Evolutionary conservation across 108 stramenopile genomes (phyloP).

Genomic region (Cyclotella baltica): DNA sequence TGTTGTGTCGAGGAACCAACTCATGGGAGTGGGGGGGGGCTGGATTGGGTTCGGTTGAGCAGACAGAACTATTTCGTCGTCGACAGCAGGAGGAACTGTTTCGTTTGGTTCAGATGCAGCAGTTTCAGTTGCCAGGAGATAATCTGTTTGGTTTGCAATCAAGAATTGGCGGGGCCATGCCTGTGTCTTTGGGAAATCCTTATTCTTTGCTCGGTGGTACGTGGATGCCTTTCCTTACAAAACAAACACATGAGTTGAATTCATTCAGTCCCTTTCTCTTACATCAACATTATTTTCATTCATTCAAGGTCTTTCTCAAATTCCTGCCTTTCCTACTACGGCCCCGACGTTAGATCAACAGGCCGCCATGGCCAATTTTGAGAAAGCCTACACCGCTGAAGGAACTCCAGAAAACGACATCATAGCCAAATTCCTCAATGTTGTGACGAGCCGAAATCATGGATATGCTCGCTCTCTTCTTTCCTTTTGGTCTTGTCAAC

Average conservation of each 20-base stretch:
- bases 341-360: background rate
- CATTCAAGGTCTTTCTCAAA: background rate
- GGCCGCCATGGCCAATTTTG: background rate
- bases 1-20: background rate
- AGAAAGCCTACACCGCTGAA: constrained; percentile 5
- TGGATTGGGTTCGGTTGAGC: background rate
- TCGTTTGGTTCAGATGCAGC: constrained; percentile 17
- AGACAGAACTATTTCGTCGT: background rate
- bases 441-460: constrained; percentile 10
- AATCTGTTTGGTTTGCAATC: background rate
- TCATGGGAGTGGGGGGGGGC: background rate
- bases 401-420: constrained; percentile 1
- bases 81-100: constrained; percentile 7
- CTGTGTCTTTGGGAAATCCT: background rate
- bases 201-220: constrained; percentile 6
- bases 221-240: background rate
- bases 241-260: background rate
- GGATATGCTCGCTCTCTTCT: constrained; percentile 9
- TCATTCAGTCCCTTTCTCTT: background rate
- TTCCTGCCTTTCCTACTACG: background rate
- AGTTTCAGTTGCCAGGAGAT: constrained; percentile 6
- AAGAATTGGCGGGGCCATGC: background rate
- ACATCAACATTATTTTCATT: background rate
- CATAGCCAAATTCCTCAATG: constrained; percentile 10
- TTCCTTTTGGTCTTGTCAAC: background rate